Percentiles rank a stretch among this genome's conserved stretches.
phyloP scores from a whole-genome alignment of 768 basidiomycete species.

The Tylopilus felleus region DNA sequence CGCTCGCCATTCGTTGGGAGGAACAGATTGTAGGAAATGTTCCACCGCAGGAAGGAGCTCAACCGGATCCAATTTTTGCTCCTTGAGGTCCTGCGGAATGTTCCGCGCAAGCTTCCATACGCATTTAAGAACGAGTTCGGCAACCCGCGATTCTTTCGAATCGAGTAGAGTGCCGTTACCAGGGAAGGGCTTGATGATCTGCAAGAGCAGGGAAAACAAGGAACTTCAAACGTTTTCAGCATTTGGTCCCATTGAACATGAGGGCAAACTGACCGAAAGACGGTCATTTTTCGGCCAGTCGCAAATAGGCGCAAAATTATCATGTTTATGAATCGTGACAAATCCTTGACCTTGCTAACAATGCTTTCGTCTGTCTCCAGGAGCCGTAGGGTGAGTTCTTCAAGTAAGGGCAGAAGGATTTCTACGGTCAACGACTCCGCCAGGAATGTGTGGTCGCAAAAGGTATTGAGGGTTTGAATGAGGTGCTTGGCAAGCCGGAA shows the following conservation, averaged over 20 bases:
- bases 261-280: constrained; percentile 67
- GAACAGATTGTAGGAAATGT: constrained; percentile 87
- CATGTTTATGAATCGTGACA: constrained; percentile 98
- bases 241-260: neutral
- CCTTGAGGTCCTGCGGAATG: constrained; percentile 86
- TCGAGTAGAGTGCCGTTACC: constrained; percentile 65
- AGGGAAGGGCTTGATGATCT: constrained; percentile 83
- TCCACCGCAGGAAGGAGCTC: constrained; percentile 92
- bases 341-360: constrained; percentile 82
- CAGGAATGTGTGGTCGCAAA: constrained; percentile 86
- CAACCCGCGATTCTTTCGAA: constrained; percentile 82
- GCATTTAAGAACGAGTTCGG: constrained; percentile 92
- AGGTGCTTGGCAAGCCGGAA: constrained; percentile 96
- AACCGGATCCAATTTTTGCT: constrained; percentile 76
- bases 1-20: constrained; percentile 95
- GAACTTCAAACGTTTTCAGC: constrained; percentile 29
- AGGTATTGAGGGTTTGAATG: constrained; percentile 92
- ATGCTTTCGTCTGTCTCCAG: constrained; percentile 90
- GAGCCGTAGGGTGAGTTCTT: constrained; percentile 86
- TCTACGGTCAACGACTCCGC: constrained; percentile 85
- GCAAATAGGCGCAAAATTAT: constrained; percentile 92
- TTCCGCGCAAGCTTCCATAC: constrained; percentile 97
- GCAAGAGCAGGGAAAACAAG: constrained; percentile 76
- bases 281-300: constrained; percentile 83
- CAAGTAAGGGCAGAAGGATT: constrained; percentile 81